A percentile compares a stretch with the other conserved stretches of the same genome.
Evolutionary conservation across 768 basidiomycete genomes (phyloP).

Genomic region (Agaricus sinodeliciosus): DNA sequence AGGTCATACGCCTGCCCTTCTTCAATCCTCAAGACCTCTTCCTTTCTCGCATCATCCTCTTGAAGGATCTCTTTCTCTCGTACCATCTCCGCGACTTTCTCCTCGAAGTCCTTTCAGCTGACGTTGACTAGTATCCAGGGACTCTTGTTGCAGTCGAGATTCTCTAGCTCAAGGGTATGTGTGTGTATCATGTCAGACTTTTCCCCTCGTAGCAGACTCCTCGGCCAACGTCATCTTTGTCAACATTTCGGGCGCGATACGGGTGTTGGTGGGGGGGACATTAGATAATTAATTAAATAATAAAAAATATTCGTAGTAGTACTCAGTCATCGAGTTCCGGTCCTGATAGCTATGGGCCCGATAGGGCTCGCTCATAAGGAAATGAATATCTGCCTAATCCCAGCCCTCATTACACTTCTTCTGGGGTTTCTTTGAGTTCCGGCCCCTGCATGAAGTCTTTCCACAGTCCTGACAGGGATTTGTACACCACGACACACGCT

Average conservation of each 20-base stretch:
- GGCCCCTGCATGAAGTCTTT: too few species aligned
- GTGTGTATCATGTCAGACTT: neutral
- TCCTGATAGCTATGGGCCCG: too few species aligned
- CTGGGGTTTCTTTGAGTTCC: too few species aligned
- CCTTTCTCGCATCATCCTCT: neutral
- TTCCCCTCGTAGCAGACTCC: neutral
- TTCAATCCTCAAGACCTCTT: neutral
- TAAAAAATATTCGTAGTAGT: too few species aligned
- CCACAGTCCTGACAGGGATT: too few species aligned
- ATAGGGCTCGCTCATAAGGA: too few species aligned
- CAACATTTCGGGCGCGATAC: neutral
- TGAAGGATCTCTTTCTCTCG: neutral
- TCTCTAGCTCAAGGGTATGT: neutral
- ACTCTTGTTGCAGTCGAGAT: neutral
- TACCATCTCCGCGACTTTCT: neutral
- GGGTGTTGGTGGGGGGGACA: too few species aligned
- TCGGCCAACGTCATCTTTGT: neutral
- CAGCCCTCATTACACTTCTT: too few species aligned
- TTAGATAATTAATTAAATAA: too few species aligned
- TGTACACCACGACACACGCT: too few species aligned
- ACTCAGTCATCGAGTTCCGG: too few species aligned
- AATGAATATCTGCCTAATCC: too few species aligned
- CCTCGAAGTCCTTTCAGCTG: neutral
- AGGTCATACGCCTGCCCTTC: neutral
- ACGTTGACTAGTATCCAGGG: neutral